Conservation (phyloP, 345 rosid genomes). For the sweet orange (Citrus sinensis) region DNA sequence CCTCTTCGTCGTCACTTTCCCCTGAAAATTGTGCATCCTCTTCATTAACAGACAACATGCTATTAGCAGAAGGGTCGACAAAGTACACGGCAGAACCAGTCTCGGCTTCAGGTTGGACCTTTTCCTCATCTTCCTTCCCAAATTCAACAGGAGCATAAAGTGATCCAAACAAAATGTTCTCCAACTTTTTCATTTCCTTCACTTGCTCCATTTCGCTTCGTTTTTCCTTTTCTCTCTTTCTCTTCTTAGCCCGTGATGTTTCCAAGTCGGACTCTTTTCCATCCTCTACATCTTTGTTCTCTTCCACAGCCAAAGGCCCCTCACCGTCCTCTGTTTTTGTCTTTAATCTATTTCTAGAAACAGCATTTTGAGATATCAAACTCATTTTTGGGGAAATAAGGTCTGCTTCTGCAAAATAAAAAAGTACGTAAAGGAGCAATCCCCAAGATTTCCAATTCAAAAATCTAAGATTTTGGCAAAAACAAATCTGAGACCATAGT, state of each 20-base stretch:
- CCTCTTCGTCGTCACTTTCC: conserved; percentile 35
- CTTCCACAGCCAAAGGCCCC: conserved; percentile 24
- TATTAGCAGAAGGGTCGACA: conserved; percentile 50
- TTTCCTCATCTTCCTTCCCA: conserved; percentile 45
- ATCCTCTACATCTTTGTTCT: conserved; percentile 25
- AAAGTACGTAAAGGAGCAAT: neutral
- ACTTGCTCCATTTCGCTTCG: conserved; percentile 44
- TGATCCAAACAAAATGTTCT: conserved; percentile 72
- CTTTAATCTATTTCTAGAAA: conserved; percentile 35
- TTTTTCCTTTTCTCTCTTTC: conserved; percentile 53
- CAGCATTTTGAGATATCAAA: conserved; percentile 63
- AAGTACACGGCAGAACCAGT: conserved; percentile 51
- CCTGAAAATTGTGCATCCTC: conserved; percentile 37
- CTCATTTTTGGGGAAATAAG: conserved; percentile 34
- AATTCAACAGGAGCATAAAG: conserved; percentile 71
- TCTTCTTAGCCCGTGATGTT: conserved; percentile 44
- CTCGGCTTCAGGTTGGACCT: conserved; percentile 17
- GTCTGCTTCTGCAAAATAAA: conserved; percentile 16
- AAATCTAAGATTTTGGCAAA: neutral
- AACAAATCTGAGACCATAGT: neutral
- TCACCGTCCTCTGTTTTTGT: conserved; percentile 25
- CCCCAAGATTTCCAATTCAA: neutral
- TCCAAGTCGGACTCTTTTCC: conserved; percentile 32
- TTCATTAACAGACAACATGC: conserved; percentile 26
- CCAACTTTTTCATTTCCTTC: conserved; percentile 68